phyloP scores from a whole-genome alignment of 768 basidiomycete species.

The Tylopilus intermedius region DNA sequence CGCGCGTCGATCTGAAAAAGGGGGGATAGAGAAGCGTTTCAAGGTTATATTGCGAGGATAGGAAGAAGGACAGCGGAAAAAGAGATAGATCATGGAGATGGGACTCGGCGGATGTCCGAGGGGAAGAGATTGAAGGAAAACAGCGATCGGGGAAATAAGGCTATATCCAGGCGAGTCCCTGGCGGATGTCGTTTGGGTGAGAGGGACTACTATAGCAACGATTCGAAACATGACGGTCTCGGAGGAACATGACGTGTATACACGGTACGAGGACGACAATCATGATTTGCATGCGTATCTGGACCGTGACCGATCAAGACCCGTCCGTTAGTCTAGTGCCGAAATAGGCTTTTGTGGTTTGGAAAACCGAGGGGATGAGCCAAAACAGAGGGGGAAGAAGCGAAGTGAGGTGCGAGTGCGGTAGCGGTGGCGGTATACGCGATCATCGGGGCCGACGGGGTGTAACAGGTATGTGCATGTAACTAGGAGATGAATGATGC shows the following conservation, averaged over 20 bases:
- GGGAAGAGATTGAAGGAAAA: background rate
- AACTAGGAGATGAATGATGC: slow-evolving; percentile 14
- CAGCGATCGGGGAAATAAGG: slow-evolving; percentile 1
- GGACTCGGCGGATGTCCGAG: background rate
- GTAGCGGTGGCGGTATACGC: slow-evolving; percentile 5
- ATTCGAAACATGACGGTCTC: slow-evolving; percentile 10
- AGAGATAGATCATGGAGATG: background rate
- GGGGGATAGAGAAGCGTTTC: background rate
- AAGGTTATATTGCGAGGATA: background rate
- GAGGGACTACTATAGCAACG: slow-evolving; percentile 19
- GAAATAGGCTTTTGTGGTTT: background rate
- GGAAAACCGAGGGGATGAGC: slow-evolving; percentile 8
- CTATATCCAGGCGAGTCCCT: background rate
- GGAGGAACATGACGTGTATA: background rate
- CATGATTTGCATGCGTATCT: slow-evolving; percentile 9
- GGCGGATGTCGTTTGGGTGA: background rate
- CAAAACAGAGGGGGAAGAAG: slow-evolving; percentile 4
- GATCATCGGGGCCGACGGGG: background rate
- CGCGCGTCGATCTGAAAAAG: background rate
- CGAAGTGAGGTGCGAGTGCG: slow-evolving; percentile 13
- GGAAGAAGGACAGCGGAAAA: background rate
- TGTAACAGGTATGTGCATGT: background rate
- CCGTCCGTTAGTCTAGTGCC: slow-evolving; percentile 1
- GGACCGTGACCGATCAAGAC: background rate
- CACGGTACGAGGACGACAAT: slow-evolving; percentile 8